Evolutionary conservation across 306 rosid species (phyloP).

Genomic region (Rubus idaeus): DNA sequence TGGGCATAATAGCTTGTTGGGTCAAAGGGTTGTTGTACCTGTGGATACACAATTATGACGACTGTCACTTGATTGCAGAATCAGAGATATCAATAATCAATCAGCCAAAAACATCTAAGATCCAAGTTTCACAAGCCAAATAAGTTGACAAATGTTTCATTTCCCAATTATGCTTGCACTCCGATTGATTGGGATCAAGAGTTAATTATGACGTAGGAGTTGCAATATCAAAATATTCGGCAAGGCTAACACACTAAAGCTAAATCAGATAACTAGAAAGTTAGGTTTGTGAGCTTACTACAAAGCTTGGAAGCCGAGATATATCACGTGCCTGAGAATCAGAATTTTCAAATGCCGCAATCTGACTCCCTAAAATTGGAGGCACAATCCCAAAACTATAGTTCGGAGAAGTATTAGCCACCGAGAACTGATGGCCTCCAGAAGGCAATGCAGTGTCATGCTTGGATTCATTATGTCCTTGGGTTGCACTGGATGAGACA

Average conservation of each 20-base stretch:
- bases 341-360: conserved; percentile 68
- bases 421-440: conserved; percentile 70
- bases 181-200: background rate
- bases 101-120: conserved; percentile 17
- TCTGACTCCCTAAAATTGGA: conserved; percentile 75
- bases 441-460: conserved; percentile 63
- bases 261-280: background rate
- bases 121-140: conserved; percentile 4
- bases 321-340: conserved; percentile 74
- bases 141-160: conserved; percentile 1
- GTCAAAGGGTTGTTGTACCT: conserved; percentile 84
- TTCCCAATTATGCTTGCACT: background rate
- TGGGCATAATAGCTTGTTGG: conserved; percentile 84
- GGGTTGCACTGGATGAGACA: conserved; percentile 60
- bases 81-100: conserved; percentile 14
- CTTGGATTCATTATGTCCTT: conserved; percentile 62
- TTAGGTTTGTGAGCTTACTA: conserved; percentile 53
- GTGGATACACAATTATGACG: conserved; percentile 26
- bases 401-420: conserved; percentile 56
- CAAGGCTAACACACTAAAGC: background rate
- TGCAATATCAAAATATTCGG: background rate
- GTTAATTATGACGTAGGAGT: background rate
- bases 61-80: conserved; percentile 18
- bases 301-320: conserved; percentile 77
- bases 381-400: conserved; percentile 74